These are phyloP conservation scores for Epichloe sibirici DNA, from an alignment of 2,329 filamentous ascomycete species.

Conservation along the genomic window DNA sequence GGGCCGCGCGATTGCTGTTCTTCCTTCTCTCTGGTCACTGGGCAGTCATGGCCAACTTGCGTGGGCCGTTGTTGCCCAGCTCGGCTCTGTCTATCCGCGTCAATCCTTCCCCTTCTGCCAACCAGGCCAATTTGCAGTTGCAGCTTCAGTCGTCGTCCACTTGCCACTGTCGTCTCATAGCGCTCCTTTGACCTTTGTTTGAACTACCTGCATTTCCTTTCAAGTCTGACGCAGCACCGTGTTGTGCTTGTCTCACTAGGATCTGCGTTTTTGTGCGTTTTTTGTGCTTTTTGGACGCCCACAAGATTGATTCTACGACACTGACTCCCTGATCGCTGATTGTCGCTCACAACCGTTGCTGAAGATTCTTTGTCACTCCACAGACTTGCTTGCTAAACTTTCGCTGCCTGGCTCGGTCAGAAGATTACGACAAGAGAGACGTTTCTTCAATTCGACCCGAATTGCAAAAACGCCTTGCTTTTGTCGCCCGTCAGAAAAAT, in stretches of 20 bases:
- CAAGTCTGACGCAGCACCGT: neutral
- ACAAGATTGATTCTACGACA: neutral
- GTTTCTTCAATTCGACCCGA: neutral
- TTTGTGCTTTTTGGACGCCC: conserved; percentile 3
- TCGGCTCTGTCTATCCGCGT: neutral
- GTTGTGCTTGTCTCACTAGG: neutral
- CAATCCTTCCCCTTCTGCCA: neutral
- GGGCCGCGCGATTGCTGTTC: neutral
- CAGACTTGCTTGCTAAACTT: neutral
- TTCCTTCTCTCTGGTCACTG: neutral
- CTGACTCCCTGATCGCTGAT: neutral
- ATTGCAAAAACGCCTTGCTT: neutral
- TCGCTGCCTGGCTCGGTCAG: neutral
- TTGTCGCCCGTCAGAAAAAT: neutral
- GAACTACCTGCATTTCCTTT: neutral
- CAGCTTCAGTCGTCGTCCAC: neutral
- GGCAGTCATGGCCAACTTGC: neutral
- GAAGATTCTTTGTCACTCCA: neutral
- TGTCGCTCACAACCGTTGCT: neutral
- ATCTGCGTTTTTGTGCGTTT: neutral
- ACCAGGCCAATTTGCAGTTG: neutral
- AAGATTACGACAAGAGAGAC: neutral
- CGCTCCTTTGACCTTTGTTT: neutral
- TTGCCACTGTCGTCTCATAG: neutral
- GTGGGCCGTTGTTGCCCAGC: neutral